Evolutionary conservation across 106 monocot species (phyloP).

Genomic region (Dactylorhiza incarnata): DNA sequence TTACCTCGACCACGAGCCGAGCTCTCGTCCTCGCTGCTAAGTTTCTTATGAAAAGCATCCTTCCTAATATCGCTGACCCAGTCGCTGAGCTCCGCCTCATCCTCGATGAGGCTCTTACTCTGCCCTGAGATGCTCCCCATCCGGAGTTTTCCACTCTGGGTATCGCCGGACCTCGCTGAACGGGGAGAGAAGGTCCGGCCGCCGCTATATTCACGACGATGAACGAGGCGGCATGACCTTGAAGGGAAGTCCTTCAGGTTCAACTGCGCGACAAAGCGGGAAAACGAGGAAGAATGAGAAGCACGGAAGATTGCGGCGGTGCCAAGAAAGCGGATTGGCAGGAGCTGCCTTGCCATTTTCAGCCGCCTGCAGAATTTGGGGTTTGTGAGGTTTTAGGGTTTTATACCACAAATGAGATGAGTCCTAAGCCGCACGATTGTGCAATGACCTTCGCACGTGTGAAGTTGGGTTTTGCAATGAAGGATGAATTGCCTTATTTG

Average conservation of each 20-base stretch:
- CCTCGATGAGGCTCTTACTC: conserved; percentile 68
- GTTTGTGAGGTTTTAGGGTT: background rate
- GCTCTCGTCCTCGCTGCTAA: conserved; percentile 10
- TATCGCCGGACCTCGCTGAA: conserved; percentile 6
- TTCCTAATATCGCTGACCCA: conserved; percentile 66
- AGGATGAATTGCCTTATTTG: no score
- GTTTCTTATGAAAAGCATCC: conserved; percentile 10
- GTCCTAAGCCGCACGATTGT: no score
- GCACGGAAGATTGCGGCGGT: background rate
- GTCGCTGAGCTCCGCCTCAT: conserved; percentile 89
- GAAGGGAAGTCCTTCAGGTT: conserved; percentile 15
- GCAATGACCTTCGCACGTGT: no score
- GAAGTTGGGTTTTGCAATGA: no score
- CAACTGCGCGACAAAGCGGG: background rate
- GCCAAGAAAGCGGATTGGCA: conserved; percentile 8
- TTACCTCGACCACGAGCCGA: conserved; percentile 8
- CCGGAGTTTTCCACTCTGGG: background rate
- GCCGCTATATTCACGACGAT: background rate
- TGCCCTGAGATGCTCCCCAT: conserved; percentile 10
- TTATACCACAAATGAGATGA: no score
- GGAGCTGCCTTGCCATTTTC: conserved; percentile 11
- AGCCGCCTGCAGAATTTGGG: background rate
- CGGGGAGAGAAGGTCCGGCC: conserved; percentile 36
- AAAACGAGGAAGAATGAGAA: background rate
- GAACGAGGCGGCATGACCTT: background rate